Evolutionary conservation across 83 land plant species (phyloP).

Genomic region (Diphasiastrum complanatum): DNA sequence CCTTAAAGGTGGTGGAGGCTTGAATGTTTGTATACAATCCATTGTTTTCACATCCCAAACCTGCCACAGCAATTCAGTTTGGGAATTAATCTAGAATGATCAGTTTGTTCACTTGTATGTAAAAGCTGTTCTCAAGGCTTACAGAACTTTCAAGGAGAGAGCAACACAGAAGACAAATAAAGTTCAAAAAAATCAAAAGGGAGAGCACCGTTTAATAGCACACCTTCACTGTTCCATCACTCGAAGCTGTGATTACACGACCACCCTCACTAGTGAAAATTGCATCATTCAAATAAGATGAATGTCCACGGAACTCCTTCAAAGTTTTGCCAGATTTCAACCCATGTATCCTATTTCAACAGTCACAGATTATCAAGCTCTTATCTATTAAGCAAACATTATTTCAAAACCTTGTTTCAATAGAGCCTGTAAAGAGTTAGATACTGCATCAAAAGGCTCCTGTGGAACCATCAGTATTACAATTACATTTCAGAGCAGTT

Average conservation of each 20-base stretch:
- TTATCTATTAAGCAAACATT: no score
- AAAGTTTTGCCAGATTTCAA: slow-evolving; percentile 90
- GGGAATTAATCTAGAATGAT: neutral
- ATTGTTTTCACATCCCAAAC: slow-evolving; percentile 94
- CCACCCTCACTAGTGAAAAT: slow-evolving; percentile 79
- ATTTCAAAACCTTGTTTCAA: no score
- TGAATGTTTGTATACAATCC: slow-evolving; percentile 92
- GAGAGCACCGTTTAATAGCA: neutral
- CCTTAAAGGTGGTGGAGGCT: slow-evolving; percentile 95
- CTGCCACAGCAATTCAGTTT: slow-evolving; percentile 32
- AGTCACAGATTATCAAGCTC: no score
- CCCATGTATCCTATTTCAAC: slow-evolving; percentile 72
- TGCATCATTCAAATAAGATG: slow-evolving; percentile 91
- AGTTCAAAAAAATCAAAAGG: no score
- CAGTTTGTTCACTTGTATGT: no score
- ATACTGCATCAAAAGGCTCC: no score
- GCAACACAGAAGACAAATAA: no score
- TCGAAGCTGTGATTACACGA: slow-evolving; percentile 92
- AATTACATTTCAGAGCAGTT: no score
- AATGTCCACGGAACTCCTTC: slow-evolving; percentile 95
- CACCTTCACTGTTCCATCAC: slow-evolving; percentile 97
- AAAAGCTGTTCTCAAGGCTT: no score
- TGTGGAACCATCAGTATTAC: no score
- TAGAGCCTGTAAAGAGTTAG: no score
- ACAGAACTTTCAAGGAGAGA: no score